Base-by-base conservation (phyloP, 108 stramenopile species). In the Halocafeteria seosinensis region DNA sequence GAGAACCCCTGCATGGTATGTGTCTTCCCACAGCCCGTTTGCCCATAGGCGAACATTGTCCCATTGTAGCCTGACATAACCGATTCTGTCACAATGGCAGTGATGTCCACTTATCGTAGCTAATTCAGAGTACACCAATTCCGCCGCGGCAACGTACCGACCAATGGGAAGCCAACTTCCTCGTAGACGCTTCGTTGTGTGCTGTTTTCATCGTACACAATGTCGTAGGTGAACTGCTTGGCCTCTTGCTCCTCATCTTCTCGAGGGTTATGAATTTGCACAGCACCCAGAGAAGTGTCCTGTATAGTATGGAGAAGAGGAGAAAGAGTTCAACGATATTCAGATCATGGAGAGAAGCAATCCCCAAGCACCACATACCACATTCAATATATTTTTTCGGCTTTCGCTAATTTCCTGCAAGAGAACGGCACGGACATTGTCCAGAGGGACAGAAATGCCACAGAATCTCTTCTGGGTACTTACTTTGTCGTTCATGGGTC, bases 41-140 rank as follows among this genome's bases (percentile, higher is more conserved):
- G 78, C 3, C 82, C 82, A 53, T 83, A 83, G 5, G 82, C 82
- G 31, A 83, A 83, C 21, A 83, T 81, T 6, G 82, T 83, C 26
- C 78, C 78, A 37, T 83, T 83, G 50, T 75, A 83, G 63, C 82
- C 74, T 60, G 79, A 74, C 71, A 83, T 59, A 2, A 77, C 76
- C 51, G 74, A 71, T 50, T 81, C 80, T 24, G 81, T 74, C 29
- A 83, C 13, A 26, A 17, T 13, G 29, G 55, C 13, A 11, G 55
- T 30, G 21, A 57, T 17, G 13, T 17, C 21, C 29, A 8, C 55
- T n/a, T 12, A 17, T 57, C 42, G 21, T 47, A 47, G 21, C 21
- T 47, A 21, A 47, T 47, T 47, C 42, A 47, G 21, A 21, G 42
- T 47, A 21, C 21, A 30, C 21, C 55, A 11, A 12, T 8, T 30